phyloP scores from a whole-genome alignment of 2,329 filamentous ascomycete species.

The Akanthomyces lecanii region DNA sequence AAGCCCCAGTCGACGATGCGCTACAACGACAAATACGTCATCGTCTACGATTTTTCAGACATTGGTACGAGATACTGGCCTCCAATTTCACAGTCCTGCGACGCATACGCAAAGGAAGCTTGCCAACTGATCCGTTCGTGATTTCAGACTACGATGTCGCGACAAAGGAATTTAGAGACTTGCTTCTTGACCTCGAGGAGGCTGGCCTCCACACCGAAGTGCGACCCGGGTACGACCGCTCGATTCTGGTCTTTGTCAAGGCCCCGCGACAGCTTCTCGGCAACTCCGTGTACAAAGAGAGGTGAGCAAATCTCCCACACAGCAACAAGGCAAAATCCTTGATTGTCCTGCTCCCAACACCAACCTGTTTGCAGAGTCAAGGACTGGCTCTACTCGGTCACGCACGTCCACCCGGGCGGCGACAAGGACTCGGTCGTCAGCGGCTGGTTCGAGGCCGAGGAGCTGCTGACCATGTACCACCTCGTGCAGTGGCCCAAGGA shows the following conservation, averaged over 20 bases:
- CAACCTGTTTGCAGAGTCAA: constrained; percentile 50
- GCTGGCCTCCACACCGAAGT: constrained; percentile 67
- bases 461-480: constrained; percentile 66
- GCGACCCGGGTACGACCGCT: constrained; percentile 64
- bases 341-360: background rate
- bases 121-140: background rate
- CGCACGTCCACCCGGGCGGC: constrained; percentile 57
- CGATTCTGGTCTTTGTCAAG: constrained; percentile 63
- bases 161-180: constrained; percentile 32
- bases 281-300: constrained; percentile 62
- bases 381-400: constrained; percentile 71
- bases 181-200: constrained; percentile 56
- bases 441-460: constrained; percentile 56
- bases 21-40: constrained; percentile 39
- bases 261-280: constrained; percentile 60
- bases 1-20: constrained; percentile 7
- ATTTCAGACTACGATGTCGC: constrained; percentile 32
- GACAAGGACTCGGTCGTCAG: constrained; percentile 49
- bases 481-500: constrained; percentile 56
- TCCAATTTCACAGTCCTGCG: background rate
- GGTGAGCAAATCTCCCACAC: constrained; percentile 37
- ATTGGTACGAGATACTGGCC: constrained; percentile 26
- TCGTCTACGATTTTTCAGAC: constrained; percentile 35
- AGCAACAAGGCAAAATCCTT: background rate
- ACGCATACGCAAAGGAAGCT: background rate